Evolutionary conservation across 495 filamentous ascomycete species (phyloP), one percentile per base, ranked within the genome.

Genomic region (Staphylotrichum tortipilum): DNA sequence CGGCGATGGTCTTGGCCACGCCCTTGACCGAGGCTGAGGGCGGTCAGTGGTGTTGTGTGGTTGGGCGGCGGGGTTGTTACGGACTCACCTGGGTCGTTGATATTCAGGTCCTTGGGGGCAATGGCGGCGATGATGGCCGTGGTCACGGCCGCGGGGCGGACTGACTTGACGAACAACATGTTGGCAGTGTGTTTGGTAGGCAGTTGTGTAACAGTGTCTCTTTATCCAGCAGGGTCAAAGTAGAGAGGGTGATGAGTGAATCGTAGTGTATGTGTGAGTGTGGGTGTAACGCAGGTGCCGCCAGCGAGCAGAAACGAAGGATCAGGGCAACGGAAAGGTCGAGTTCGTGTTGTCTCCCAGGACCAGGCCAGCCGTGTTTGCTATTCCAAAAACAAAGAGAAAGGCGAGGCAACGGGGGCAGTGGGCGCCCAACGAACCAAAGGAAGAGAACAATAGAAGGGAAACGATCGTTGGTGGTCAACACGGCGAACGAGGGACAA

Each of bases 1-100:
- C 67, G 6, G 78, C 76, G 22, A 79, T 58, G 4, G 71, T 72
- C 35, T 68, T 65, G 28, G 76, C 61, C 7, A 75, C 75, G 44
- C 62, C 66, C 36, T 63, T 65, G 48, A 81, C 68, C 0, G 78
- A 81, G 14, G 56, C 73, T 77, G 53, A 17, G 21, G 7, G 11
- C 1, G 30, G 31, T 50, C 23, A 50, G 47, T 3, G 18, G n/a
- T 24, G 21, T 2, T 19, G 3, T 15, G 7, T 4, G 29, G 5
- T 18, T 1, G 42, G 7, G 52, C 17, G 8, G 12, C 10, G 15
- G 8, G 8, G 17, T 19, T n/a, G 33, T n/a, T n/a, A n/a, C n/a
- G 9, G 7, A 58, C 65, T 42, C 55, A 74, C 74, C 47, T 38
- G 65, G 51, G 44, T 72, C 61, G 45, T 58, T 66, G 45, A 75